Percentiles rank a stretch among this genome's conserved stretches.
Conservation (phyloP, 352 stramenopile genomes). For the Plasmopara viticola region DNA sequence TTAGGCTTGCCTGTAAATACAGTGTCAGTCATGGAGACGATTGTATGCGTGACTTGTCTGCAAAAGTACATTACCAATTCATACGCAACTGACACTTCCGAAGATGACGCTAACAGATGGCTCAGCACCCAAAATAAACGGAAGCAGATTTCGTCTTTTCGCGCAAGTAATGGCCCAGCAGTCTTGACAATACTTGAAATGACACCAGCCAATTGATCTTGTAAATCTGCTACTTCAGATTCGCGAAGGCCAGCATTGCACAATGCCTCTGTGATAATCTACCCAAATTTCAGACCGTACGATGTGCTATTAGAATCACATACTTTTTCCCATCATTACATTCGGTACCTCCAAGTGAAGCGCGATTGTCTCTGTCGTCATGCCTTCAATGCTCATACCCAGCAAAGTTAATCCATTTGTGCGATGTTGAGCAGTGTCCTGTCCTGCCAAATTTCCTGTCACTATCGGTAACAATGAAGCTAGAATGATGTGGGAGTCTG, state of each 20-base stretch:
- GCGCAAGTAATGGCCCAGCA: constrained; percentile 30
- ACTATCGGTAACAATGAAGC: constrained; percentile 69
- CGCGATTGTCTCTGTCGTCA: constrained; percentile 51
- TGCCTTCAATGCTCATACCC: constrained; percentile 77
- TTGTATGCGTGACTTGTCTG: background rate
- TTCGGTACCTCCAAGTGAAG: constrained; percentile 49
- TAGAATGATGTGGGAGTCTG: constrained; percentile 68
- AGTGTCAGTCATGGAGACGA: background rate
- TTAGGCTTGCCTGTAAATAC: constrained; percentile 31
- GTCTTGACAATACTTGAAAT: constrained; percentile 59
- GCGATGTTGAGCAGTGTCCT: constrained; percentile 73
- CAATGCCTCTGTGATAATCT: constrained; percentile 69
- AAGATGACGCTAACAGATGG: constrained; percentile 55
- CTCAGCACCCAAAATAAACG: constrained; percentile 79
- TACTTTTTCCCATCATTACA: background rate
- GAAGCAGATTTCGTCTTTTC: constrained; percentile 49
- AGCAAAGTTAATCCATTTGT: constrained; percentile 74
- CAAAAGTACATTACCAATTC: constrained; percentile 37
- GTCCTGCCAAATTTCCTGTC: constrained; percentile 50
- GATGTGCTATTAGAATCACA: constrained; percentile 1
- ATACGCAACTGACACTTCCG: constrained; percentile 40
- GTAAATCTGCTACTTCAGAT: constrained; percentile 62
- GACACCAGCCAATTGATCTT: constrained; percentile 60
- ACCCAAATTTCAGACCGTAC: constrained; percentile 4
- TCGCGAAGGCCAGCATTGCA: constrained; percentile 61